A percentile compares a stretch with the other conserved stretches of the same genome.
These are phyloP conservation scores for Blakeslea trispora DNA, from an alignment of 371 early-diverging fungal genomes.

Conservation along the genomic window DNA sequence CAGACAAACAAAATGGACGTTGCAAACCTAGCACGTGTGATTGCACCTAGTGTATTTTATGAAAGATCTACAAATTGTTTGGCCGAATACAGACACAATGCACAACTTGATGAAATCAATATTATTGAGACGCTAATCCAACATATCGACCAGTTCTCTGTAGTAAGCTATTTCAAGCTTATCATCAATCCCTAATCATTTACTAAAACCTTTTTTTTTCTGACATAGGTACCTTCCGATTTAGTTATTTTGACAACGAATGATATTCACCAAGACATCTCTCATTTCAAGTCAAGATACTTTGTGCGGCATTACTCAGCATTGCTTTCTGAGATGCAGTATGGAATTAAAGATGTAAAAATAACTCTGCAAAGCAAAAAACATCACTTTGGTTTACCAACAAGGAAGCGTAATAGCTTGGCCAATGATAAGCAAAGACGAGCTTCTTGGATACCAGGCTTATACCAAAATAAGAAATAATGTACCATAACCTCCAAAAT, in stretches of 20 bases:
- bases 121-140: conserved; percentile 74
- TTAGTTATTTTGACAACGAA: conserved; percentile 15
- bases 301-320: conserved; percentile 21
- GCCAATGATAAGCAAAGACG: conserved; percentile 10
- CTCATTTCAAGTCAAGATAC: conserved; percentile 15
- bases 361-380: background rate
- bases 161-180: conserved; percentile 33
- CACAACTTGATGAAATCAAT: conserved; percentile 59
- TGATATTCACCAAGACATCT: conserved; percentile 15
- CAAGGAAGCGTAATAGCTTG: background rate
- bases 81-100: conserved; percentile 33
- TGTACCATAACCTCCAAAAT: background rate
- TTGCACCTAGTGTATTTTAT: conserved; percentile 90
- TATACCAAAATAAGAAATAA: background rate
- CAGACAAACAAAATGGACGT: conserved; percentile 86
- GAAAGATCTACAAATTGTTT: conserved; percentile 48
- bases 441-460: conserved; percentile 23
- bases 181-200: background rate
- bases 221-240: conserved; percentile 22
- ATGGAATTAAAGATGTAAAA: background rate
- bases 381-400: conserved; percentile 8
- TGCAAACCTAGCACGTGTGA: conserved; percentile 87
- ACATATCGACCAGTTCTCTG: conserved; percentile 73
- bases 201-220: background rate
- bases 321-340: conserved; percentile 7